Base-by-base conservation (phyloP, 306 rosid genomes). In the Pyrus pyrifolia region DNA sequence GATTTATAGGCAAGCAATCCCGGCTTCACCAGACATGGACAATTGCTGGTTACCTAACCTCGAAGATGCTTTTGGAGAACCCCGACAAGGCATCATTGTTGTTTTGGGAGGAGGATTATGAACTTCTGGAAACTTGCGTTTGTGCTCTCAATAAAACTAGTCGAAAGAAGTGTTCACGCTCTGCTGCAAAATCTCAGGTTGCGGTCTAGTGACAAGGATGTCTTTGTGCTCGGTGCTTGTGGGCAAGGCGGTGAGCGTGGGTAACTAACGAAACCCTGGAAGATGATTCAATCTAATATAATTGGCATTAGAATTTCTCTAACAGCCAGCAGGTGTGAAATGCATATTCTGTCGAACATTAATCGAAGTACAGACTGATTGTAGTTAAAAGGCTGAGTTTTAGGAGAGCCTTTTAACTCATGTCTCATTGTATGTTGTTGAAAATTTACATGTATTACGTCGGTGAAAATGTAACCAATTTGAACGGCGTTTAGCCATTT, bases 101-200 rank as follows among this genome's bases (percentile, higher is more conserved):
- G 86, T 89, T 88, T 67, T 89, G 92, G 89, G 98, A 89, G 75
- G 98, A 93, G 81, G 97, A 93, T 72, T 88, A 86, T 8, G 96
- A 91, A 59, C 84, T 91, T 46, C 98, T 93, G 31, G 91, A 93
- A 67, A 88, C 76, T 22, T 93, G 97, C 78, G 92, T 86, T 5
- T 93, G 98, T 74, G 90, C 81, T 1, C 97, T 91, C 65, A 78
- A 44, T 81, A 89, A 91, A 82, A 83, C 74, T 11, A 85, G 89
- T 44, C 51, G 91, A 78, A 93, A 70, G 73, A 88, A 83, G 67
- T 93, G 96, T 78, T 86, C 96, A 3, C 90, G 95, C 17, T 65
- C 30, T 17, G 79, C 87, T 44, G 82, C 87, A 46, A 83, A 77
- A 84, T 86, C 95, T 60, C 86, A 83, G 72, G 74, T 85, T 82